Evolutionary conservation across 2,329 filamentous ascomycete species (phyloP).

Genomic region (Penicillium paneum): DNA sequence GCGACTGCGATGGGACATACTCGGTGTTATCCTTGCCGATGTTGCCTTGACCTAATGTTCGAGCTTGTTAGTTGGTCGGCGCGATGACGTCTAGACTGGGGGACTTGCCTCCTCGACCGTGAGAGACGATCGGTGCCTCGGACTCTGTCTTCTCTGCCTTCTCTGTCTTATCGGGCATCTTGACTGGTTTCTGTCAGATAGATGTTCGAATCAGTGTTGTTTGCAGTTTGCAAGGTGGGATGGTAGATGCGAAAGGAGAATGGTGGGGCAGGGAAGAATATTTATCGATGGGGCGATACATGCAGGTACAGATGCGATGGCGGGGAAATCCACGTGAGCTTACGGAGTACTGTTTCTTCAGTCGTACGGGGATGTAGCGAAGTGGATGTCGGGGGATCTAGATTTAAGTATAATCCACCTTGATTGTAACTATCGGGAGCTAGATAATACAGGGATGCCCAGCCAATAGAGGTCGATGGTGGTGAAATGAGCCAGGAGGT

Average conservation of each 20-base stretch:
- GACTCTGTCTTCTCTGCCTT: slow-evolving; percentile 28
- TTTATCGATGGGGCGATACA: background rate
- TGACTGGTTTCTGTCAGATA: background rate
- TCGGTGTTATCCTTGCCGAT: slow-evolving; percentile 51
- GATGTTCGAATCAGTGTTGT: background rate
- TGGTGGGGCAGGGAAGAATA: too few species aligned
- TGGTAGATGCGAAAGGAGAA: background rate
- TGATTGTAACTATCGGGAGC: background rate
- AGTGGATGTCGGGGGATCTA: slow-evolving; percentile 1
- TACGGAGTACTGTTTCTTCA: background rate
- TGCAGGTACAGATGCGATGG: slow-evolving; percentile 1
- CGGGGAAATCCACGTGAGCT: background rate
- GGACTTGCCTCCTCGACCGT: slow-evolving; percentile 55
- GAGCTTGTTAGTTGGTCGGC: background rate
- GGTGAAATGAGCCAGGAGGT: background rate
- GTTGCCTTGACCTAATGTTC: slow-evolving; percentile 53
- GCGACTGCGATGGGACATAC: slow-evolving; percentile 24
- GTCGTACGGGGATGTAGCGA: background rate
- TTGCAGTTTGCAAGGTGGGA: background rate
- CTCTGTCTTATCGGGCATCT: background rate
- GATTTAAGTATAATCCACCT: background rate
- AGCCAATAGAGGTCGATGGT: background rate
- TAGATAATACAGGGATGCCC: background rate
- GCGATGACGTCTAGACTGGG: background rate
- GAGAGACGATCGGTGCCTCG: slow-evolving; percentile 48